Conservation (phyloP, 2,329 filamentous ascomycete species). For the Ceratocystis cubensis region DNA sequence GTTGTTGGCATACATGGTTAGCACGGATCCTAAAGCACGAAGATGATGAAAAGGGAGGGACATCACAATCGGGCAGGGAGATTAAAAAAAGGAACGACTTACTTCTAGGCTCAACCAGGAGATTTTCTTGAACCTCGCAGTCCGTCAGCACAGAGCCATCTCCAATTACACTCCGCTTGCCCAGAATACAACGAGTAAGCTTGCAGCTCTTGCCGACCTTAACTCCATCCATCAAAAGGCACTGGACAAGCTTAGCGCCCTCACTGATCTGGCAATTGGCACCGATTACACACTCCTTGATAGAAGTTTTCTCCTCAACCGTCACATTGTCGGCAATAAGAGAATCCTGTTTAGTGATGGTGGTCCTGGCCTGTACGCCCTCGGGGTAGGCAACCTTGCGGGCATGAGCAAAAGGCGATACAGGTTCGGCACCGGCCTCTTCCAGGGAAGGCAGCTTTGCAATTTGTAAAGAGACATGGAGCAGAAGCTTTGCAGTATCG, state of each 20-base stretch:
- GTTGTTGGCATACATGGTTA: conserved; percentile 21
- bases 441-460: conserved; percentile 69
- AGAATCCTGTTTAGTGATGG: conserved; percentile 69
- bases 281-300: conserved; percentile 85
- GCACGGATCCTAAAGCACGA: conserved; percentile 8
- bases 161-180: conserved; percentile 69
- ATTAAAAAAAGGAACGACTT: conserved; percentile 29
- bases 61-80: background rate
- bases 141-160: conserved; percentile 69
- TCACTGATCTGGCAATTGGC: conserved; percentile 74
- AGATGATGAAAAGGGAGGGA: background rate
- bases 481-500: conserved; percentile 70
- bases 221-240: conserved; percentile 84
- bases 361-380: conserved; percentile 66
- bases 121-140: conserved; percentile 84
- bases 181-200: conserved; percentile 77
- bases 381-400: conserved; percentile 74
- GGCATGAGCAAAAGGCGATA: conserved; percentile 64
- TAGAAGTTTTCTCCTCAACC: conserved; percentile 76
- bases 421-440: conserved; percentile 42
- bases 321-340: conserved; percentile 81
- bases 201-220: conserved; percentile 73
- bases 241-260: conserved; percentile 76
- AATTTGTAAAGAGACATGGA: conserved; percentile 70
- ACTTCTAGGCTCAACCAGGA: conserved; percentile 70